A percentile compares a stretch with the other conserved stretches of the same genome.
Evolutionary conservation across 228 moss, liverwort and hornwort species (phyloP).

Genomic region (Sphagnum magellanicum): DNA sequence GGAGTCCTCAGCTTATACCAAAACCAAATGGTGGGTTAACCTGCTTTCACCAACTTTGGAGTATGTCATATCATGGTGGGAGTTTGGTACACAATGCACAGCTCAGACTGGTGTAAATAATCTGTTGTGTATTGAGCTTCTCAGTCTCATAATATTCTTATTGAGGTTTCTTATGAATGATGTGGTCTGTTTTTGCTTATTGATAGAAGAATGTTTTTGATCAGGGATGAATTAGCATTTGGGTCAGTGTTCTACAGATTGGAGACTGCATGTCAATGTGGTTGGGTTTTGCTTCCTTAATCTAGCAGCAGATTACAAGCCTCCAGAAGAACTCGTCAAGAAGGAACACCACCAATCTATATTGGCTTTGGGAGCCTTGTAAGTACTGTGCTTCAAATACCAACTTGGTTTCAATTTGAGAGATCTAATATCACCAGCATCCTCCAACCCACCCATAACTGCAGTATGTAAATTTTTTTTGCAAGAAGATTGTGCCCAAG

Average conservation of each 20-base stretch:
- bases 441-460: too few relatives aligned
- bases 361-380: constrained; percentile 96
- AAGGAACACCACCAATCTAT: constrained; percentile 80
- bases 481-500: too few relatives aligned
- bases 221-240: background rate
- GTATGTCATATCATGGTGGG: too few relatives aligned
- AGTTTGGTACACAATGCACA: background rate
- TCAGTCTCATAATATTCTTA: background rate
- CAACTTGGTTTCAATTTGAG: too few relatives aligned
- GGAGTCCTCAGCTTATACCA: constrained; percentile 98
- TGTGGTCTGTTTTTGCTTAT: background rate
- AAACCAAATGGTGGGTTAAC: constrained; percentile 65
- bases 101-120: background rate
- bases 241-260: constrained; percentile 35
- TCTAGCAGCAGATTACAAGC: constrained; percentile 81
- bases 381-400: constrained; percentile 19
- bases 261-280: constrained; percentile 86
- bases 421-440: too few relatives aligned
- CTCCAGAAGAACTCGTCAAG: constrained; percentile 59
- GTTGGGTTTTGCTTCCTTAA: constrained; percentile 95
- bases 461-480: too few relatives aligned
- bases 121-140: background rate
- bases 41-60: too few relatives aligned
- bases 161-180: too few relatives aligned
- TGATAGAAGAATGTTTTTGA: background rate